These are phyloP conservation scores for Galerina sulciceps DNA, from an alignment of 768 basidiomycete genomes.

Conservation along the genomic window DNA sequence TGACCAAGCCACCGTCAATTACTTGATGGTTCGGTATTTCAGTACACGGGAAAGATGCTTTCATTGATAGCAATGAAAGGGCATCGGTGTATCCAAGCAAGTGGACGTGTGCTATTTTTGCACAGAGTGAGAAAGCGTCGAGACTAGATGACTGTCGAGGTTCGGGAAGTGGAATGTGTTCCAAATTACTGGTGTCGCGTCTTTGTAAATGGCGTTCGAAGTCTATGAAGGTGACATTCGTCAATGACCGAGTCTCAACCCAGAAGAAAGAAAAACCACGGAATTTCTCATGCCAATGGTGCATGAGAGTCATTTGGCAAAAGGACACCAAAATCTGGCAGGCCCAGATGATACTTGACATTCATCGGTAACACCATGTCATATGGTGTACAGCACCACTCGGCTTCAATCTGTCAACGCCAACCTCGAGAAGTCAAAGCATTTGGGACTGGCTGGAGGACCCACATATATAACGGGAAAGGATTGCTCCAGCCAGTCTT, in stretches of 20 bases:
- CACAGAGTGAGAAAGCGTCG: too few species aligned
- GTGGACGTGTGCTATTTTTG: neutral
- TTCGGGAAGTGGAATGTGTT: too few species aligned
- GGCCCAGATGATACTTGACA: neutral
- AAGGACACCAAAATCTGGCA: neutral
- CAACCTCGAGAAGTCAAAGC: neutral
- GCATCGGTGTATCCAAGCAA: neutral
- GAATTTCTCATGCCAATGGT: neutral
- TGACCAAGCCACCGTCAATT: too few species aligned
- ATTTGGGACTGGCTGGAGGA: neutral
- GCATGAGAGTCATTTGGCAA: neutral
- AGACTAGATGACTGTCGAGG: too few species aligned
- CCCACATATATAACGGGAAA: slow-evolving; percentile 7
- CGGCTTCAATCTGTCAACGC: neutral
- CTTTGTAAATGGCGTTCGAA: neutral
- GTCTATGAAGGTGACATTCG: neutral
- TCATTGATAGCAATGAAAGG: neutral
- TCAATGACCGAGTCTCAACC: neutral
- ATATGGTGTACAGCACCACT: neutral
- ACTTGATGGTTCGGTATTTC: too few species aligned
- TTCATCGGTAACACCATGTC: neutral
- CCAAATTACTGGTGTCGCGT: too few species aligned
- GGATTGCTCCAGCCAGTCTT: neutral
- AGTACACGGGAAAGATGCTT: too few species aligned
- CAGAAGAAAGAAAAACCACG: neutral